These are phyloP conservation scores for carrot (Daucus carota) DNA, from an alignment of 129 eudicot species.

Conservation along the genomic window DH1_v3.0 NC_030387.2:36333501-36334000, in stretches of 20 bases:
- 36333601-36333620: background rate
- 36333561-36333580: background rate
- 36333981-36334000: slow-evolving; percentile 44
- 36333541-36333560: background rate
- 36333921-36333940: background rate
- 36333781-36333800: background rate
- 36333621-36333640: slow-evolving; percentile 1
- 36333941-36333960: background rate
- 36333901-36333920: background rate
- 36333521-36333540: too few relatives aligned
- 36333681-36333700: slow-evolving; percentile 6
- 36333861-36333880: background rate
- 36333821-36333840: background rate
- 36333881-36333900: background rate
- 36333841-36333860: background rate
- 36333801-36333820: background rate
- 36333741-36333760: background rate
- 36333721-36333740: background rate
- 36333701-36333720: background rate
- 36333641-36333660: slow-evolving; percentile 13
- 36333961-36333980: background rate
- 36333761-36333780: background rate
- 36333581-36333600: background rate
- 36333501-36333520: too few relatives aligned
- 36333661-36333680: background rate